These are phyloP conservation scores for Talaromyces sp. DNA, from an alignment of 2,329 filamentous ascomycete species.

Conservation along the genomic window DNA sequence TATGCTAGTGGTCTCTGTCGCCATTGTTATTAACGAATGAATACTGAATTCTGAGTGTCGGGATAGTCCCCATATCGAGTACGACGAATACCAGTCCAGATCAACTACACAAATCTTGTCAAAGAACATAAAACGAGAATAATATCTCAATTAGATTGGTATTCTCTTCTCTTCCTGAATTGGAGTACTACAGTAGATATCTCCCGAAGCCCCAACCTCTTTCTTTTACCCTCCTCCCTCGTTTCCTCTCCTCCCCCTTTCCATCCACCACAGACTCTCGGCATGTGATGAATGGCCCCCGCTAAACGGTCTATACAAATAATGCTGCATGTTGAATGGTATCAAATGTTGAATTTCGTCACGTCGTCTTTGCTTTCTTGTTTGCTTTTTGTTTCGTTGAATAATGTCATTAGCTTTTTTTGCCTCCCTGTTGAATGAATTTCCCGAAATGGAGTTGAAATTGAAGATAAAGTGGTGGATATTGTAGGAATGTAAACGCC, in stretches of 20 bases:
- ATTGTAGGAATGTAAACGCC: background rate
- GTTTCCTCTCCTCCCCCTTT: background rate
- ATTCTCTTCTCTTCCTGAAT: background rate
- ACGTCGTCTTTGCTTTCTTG: conserved; percentile 1
- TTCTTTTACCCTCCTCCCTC: too few species aligned
- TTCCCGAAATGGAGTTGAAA: background rate
- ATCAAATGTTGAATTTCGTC: conserved; percentile 21
- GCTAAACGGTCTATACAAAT: background rate
- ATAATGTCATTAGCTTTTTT: conserved; percentile 11
- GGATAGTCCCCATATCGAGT: too few species aligned
- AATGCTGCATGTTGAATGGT: conserved; percentile 19
- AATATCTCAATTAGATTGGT: background rate
- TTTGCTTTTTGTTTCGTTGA: conserved; percentile 3
- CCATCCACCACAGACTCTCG: too few species aligned
- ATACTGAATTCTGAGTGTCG: background rate
- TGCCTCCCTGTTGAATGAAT: background rate
- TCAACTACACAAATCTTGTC: too few species aligned
- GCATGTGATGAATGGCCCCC: too few species aligned
- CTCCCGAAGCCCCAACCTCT: too few species aligned
- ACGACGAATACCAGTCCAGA: too few species aligned
- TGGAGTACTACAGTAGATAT: background rate
- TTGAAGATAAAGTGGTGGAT: background rate
- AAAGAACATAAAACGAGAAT: background rate
- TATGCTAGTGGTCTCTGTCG: background rate
- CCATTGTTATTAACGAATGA: background rate